These are phyloP conservation scores for Hibiscus mutabilis DNA, from an alignment of 345 rosid species.

Conservation along the genomic window DNA sequence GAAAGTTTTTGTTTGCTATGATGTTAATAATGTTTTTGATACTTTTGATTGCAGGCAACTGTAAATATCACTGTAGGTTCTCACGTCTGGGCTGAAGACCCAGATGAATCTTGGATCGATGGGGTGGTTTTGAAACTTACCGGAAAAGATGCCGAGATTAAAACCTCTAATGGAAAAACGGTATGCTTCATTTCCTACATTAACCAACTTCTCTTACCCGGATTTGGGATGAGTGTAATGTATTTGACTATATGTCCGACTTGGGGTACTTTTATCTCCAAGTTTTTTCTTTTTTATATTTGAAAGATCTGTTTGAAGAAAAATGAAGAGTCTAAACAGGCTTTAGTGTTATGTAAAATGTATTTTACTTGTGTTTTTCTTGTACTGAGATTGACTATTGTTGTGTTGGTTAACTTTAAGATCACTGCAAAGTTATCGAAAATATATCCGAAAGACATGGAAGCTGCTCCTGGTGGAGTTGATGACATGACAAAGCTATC, in stretches of 20 bases:
- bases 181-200: conserved; percentile 20
- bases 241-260: neutral
- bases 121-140: conserved; percentile 65
- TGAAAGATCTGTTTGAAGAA: neutral
- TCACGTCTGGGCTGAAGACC: conserved; percentile 85
- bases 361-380: neutral
- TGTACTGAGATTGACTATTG: neutral
- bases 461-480: conserved; percentile 92
- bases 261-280: neutral
- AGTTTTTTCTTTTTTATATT: neutral
- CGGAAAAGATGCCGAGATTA: conserved; percentile 49
- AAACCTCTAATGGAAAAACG: conserved; percentile 56
- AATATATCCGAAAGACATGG: conserved; percentile 76
- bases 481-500: conserved; percentile 98
- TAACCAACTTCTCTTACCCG: neutral
- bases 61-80: conserved; percentile 88
- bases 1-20: neutral
- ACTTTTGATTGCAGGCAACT: conserved; percentile 52
- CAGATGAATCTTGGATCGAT: conserved; percentile 66
- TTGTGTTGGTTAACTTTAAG: conserved; percentile 24
- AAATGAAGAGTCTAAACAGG: neutral
- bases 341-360: neutral
- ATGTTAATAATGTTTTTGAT: conserved; percentile 9
- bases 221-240: neutral
- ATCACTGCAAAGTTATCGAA: conserved; percentile 58